Conservation (phyloP, 129 eudicot genomes). For the Ambrosia artemisiifolia region DNA sequence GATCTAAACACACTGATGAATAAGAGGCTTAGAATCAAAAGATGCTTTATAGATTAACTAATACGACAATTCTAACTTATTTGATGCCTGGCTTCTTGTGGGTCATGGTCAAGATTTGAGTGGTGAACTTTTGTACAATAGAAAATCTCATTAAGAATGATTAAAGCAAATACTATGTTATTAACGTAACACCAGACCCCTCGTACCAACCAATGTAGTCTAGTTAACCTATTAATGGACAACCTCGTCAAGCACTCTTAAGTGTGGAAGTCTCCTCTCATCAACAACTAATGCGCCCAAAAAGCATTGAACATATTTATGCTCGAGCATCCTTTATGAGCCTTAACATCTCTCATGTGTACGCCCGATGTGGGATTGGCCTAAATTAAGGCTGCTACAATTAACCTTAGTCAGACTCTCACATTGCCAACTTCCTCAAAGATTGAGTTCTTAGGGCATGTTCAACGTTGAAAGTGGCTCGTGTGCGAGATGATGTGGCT, state of each 20-base stretch:
- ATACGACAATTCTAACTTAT: not conserved
- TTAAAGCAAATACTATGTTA: conserved; percentile 6
- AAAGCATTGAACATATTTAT: too few relatives aligned
- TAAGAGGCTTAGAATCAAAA: not conserved
- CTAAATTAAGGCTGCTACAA: too few relatives aligned
- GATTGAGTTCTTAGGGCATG: not conserved
- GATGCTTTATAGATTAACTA: conserved; percentile 10
- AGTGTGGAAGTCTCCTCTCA: too few relatives aligned
- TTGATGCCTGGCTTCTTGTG: not conserved
- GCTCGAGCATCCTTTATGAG: too few relatives aligned
- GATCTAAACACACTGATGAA: not conserved
- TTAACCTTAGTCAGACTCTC: not conserved
- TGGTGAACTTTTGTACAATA: not conserved
- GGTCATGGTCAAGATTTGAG: not conserved
- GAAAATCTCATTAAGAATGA: conserved; percentile 12
- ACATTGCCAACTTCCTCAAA: conserved; percentile 14
- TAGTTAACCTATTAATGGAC: too few relatives aligned
- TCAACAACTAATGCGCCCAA: too few relatives aligned
- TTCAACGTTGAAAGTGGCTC: not conserved
- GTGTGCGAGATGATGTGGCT: not conserved
- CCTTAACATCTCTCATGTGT: too few relatives aligned
- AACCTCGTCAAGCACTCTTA: not conserved
- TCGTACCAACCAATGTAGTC: too few relatives aligned
- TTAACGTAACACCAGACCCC: too few relatives aligned
- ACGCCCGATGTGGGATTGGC: too few relatives aligned